These are phyloP conservation scores for Posidonia australis DNA, from an alignment of 106 monocot species.

Conservation along the genomic window DNA sequence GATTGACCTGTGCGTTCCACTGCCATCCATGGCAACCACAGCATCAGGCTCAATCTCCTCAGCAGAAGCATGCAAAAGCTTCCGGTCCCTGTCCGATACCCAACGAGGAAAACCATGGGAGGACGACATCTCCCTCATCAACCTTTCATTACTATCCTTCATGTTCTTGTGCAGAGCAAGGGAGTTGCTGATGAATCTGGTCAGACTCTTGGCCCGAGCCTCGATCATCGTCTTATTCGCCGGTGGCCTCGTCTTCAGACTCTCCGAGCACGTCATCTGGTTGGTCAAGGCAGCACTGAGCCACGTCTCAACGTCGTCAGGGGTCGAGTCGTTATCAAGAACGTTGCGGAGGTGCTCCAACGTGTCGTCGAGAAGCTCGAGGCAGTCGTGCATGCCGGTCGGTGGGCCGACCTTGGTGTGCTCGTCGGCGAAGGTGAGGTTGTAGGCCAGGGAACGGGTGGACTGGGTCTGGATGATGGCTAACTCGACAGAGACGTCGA, in stretches of 20 bases:
- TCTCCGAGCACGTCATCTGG: conserved; percentile 37
- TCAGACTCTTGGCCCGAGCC: conserved; percentile 14
- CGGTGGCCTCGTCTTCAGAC: neutral
- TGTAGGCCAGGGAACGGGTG: neutral
- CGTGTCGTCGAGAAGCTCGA: conserved; percentile 45
- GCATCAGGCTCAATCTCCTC: conserved; percentile 36
- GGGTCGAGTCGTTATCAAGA: neutral
- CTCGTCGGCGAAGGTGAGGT: neutral
- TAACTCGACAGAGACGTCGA: conserved; percentile 2
- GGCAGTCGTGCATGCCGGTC: conserved; percentile 36
- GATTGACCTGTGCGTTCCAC: conserved; percentile 53
- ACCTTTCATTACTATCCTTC: neutral
- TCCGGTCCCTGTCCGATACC: conserved; percentile 36
- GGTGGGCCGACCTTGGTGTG: too few species aligned
- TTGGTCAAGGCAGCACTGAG: conserved; percentile 68
- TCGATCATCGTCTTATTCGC: conserved; percentile 2
- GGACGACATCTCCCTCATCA: neutral
- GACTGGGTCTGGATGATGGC: conserved; percentile 3
- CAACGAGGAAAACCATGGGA: conserved; percentile 29
- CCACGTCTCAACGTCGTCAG: conserved; percentile 28
- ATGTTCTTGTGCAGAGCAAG: conserved; percentile 35
- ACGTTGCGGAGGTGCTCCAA: conserved; percentile 30
- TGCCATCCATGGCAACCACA: conserved; percentile 56
- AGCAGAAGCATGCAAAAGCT: conserved; percentile 40
- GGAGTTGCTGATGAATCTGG: conserved; percentile 31